Base-by-base conservation (phyloP, 768 basidiomycete species). In the Phylloporus sp. region DNA sequence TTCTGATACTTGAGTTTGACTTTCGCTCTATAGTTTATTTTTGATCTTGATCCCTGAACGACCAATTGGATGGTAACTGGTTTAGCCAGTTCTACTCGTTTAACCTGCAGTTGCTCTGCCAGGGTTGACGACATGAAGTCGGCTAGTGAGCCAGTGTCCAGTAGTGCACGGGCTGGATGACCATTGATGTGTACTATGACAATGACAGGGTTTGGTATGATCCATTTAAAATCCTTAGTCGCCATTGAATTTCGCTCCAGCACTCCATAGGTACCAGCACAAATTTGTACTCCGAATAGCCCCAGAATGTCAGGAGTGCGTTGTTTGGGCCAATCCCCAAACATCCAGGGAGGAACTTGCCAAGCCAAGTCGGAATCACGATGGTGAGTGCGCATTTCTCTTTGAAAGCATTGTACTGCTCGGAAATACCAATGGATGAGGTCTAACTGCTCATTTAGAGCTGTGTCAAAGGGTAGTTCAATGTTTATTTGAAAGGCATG, bases 41-140 rank as follows among this genome's bases (percentile, higher is more conserved):
- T 61, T 0, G 62, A 56, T 0, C 53, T 44, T 0, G 67, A 70
- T 0, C 70, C 70, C 6, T 58, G 55, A 0, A 64, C 64, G 0
- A 66, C 67, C 0, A 71, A 36, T 21, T 69, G 62, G 0, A 68
- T 35, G 0, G 55, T 56, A 9, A 68, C 28, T 0, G 63, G 62
- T 14, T 63, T 69, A 0, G 21, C 49, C 0, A 69, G 44, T 8
- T 34, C 29, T 3, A 47, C 35, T 0, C 21, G 9, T 4, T 34
- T 11, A 0, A 67, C 7, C 0, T 52, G 35, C 0, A 70, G 33
- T 35, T 68, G 66, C 20, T 70, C 56, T 0, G 55, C 63, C 0
- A 70, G 5, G 0, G 49, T 65, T 0, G 60, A 44, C 0, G 63
- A 69, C 24, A 70, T 57, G n/a, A 69, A 66, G 33, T 69, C 68